A percentile compares a stretch with the other conserved stretches of the same genome.
Evolutionary conservation across 83 land plant genomes (phyloP).

Genomic region (Picea engelmannii): DNA sequence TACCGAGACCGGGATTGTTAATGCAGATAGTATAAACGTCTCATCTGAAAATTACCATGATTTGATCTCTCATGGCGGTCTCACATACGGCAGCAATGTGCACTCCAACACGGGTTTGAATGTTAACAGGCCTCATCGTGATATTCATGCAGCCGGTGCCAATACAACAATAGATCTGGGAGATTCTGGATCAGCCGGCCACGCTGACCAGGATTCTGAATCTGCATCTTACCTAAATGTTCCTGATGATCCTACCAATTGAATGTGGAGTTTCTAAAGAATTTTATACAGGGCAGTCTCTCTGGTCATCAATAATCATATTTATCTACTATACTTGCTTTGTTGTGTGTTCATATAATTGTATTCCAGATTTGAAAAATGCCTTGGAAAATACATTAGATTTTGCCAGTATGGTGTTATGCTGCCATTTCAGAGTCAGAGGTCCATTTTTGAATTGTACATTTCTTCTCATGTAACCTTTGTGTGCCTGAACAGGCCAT

Average conservation of each 20-base stretch:
- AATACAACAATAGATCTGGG: background rate
- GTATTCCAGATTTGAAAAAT: too few relatives aligned
- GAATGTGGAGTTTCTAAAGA: too few relatives aligned
- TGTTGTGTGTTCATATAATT: too few relatives aligned
- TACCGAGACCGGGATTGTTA: background rate
- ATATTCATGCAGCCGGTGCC: background rate
- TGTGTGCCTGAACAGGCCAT: too few relatives aligned
- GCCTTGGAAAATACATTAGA: too few relatives aligned
- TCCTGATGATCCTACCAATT: background rate
- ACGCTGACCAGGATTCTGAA: background rate
- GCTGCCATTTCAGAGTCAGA: too few relatives aligned
- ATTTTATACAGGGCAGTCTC: too few relatives aligned
- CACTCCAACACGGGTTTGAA: constrained; percentile 2
- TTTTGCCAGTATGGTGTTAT: too few relatives aligned
- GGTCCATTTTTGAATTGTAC: too few relatives aligned
- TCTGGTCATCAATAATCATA: too few relatives aligned
- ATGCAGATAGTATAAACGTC: background rate
- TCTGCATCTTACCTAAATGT: background rate
- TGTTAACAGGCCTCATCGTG: background rate
- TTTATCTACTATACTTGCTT: too few relatives aligned
- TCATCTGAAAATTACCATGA: background rate
- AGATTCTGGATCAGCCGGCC: constrained; percentile 4
- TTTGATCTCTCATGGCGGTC: background rate
- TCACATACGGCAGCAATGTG: background rate
- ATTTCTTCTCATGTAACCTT: too few relatives aligned